Evolutionary conservation across 495 filamentous ascomycete genomes (phyloP).

Genomic region (Pyrenopolyporus hunteri): DNA sequence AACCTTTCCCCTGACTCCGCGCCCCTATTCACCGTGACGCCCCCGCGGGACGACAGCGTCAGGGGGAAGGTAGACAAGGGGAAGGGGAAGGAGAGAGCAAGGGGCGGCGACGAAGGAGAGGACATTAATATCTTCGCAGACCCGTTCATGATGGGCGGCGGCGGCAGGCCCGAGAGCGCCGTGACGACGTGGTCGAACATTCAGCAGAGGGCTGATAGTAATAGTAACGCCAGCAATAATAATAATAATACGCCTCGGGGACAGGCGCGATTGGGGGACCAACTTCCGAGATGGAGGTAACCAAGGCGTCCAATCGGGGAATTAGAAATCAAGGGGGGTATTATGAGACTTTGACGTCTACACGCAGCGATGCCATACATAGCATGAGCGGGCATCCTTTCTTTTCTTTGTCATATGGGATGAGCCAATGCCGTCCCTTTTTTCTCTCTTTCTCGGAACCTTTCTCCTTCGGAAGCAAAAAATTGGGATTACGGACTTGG

Average conservation of each 20-base stretch:
- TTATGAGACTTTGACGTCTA: neutral
- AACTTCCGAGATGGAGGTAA: neutral
- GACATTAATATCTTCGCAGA: constrained; percentile 77
- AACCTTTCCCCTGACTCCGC: neutral
- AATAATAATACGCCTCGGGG: neutral
- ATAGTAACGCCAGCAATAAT: neutral
- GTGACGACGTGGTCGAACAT: constrained; percentile 42
- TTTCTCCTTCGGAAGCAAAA: neutral
- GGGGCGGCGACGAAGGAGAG: constrained; percentile 45
- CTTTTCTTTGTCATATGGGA: neutral
- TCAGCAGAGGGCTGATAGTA: constrained; percentile 35
- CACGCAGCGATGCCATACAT: neutral
- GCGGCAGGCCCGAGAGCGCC: constrained; percentile 12
- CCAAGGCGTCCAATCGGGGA: neutral
- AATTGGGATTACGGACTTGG: neutral
- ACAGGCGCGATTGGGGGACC: neutral
- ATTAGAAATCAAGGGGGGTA: no score
- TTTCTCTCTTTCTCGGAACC: neutral
- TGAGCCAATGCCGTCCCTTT: neutral
- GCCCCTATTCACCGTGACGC: constrained; percentile 1
- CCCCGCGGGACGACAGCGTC: neutral
- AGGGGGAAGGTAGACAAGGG: neutral
- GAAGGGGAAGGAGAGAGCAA: neutral
- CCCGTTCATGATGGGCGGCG: constrained; percentile 44
- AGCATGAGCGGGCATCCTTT: neutral